A percentile compares a stretch with the other conserved stretches of the same genome.
Evolutionary conservation across 352 stramenopile genomes (phyloP).

Genomic region (Sclerospora graminicola): DNA sequence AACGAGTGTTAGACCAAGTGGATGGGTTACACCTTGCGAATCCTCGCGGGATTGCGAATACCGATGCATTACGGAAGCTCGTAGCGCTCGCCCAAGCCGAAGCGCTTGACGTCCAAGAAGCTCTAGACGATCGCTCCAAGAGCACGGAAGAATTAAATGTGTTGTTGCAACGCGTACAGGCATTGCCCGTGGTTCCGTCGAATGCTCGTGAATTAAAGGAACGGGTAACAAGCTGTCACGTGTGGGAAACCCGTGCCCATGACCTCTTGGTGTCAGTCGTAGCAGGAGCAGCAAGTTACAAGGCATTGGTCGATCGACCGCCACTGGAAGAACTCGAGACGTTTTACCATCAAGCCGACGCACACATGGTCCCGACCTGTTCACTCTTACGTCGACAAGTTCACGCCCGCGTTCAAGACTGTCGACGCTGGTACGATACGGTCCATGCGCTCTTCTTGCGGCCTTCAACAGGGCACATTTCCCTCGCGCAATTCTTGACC

Average conservation of each 20-base stretch:
- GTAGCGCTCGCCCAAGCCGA: conserved; percentile 20
- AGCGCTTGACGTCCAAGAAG: conserved; percentile 16
- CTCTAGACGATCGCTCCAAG: conserved; percentile 27
- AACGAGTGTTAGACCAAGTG: conserved; percentile 23
- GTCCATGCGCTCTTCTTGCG: conserved; percentile 50
- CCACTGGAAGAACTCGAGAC: conserved; percentile 33
- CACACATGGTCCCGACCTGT: conserved; percentile 42
- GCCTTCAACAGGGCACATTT: conserved; percentile 22
- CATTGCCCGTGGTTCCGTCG: conserved; percentile 29
- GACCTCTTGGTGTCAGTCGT: conserved; percentile 23
- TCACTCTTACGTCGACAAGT: conserved; percentile 57
- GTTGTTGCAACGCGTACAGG: conserved; percentile 23
- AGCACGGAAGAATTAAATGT: conserved; percentile 40
- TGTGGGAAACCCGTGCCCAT: conserved; percentile 41
- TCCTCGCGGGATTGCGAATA: conserved; percentile 19
- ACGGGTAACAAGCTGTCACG: conserved; percentile 37
- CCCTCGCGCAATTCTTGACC: conserved; percentile 36
- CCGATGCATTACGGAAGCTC: conserved; percentile 27
- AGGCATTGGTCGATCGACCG: conserved; percentile 18
- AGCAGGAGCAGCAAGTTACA: conserved; percentile 5
- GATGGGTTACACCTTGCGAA: conserved; percentile 13
- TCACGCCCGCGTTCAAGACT: conserved; percentile 52
- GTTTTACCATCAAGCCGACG: conserved; percentile 47
- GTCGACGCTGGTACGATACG: conserved; percentile 44
- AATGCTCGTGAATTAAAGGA: conserved; percentile 34